Conservation (phyloP, 2,329 filamentous ascomycete species). For the Venturia oleaginea region DNA sequence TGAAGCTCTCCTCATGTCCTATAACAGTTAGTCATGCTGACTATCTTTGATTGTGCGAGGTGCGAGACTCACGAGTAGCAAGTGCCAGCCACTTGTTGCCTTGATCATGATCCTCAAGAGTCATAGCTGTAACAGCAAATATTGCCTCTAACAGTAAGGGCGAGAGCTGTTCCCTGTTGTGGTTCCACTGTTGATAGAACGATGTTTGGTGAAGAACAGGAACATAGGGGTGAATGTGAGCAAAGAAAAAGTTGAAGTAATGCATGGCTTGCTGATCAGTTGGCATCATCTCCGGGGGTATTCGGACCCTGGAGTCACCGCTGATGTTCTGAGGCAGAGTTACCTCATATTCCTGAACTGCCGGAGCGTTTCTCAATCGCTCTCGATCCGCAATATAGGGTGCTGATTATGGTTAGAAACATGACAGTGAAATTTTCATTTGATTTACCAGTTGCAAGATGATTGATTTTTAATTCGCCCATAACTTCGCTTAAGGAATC, state of each 20-base stretch:
- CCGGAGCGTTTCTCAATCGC: slow-evolving; percentile 51
- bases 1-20: slow-evolving; percentile 89
- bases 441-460: slow-evolving; percentile 68
- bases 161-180: slow-evolving; percentile 73
- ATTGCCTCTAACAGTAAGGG: slow-evolving; percentile 82
- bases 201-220: slow-evolving; percentile 75
- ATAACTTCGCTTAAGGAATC: slow-evolving; percentile 71
- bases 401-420: slow-evolving; percentile 41
- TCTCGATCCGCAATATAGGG: slow-evolving; percentile 70
- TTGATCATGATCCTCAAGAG: slow-evolving; percentile 74
- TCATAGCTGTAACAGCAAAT: slow-evolving; percentile 77
- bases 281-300: slow-evolving; percentile 90
- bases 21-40: slow-evolving; percentile 13
- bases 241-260: slow-evolving; percentile 87
- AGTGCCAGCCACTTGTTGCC: slow-evolving; percentile 90
- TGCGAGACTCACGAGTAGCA: slow-evolving; percentile 58
- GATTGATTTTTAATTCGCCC: slow-evolving; percentile 78
- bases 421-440: background rate
- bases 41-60: background rate
- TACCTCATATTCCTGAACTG: slow-evolving; percentile 63
- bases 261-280: slow-evolving; percentile 70
- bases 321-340: slow-evolving; percentile 59
- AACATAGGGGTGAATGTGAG: slow-evolving; percentile 83
- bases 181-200: slow-evolving; percentile 86
- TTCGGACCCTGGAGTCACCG: slow-evolving; percentile 70